Base-by-base conservation (phyloP, 2,329 filamentous ascomycete genomes). In the Colletotrichum noveboracense region DNA sequence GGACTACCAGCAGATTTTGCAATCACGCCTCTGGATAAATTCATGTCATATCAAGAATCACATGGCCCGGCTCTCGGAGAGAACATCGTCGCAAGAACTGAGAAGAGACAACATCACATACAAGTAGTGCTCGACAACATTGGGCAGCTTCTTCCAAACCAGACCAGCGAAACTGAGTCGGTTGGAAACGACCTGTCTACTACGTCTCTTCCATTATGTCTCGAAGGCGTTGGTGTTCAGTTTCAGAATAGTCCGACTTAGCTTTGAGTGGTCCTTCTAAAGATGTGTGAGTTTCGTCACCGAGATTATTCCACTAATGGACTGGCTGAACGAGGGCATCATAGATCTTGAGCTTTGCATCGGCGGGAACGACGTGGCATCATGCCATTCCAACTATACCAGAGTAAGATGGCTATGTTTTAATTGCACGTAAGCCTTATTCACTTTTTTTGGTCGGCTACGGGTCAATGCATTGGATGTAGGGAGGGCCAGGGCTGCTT, bases 241-340 rank as follows among this genome's bases (percentile, higher is more conserved):
- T 43, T 43, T n/a, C 18, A 43, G 9, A 1, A 43, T 43, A 18
- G 0, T n/a, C 3, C 38, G 0, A 43, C 18, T 0, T 43, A 43
- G 38, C 9, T 43, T n/a, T 4, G 18, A 43, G 5, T 18, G 4
- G 2, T 43, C 0, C 4, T n/a, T n/a, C 18, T 12, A 43, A 43
- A 9, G 18, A 43, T 3, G 38, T 43, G 38, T 43, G 0, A n/a
- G 38, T 2, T 43, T 43, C 18, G 38, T 43, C 18, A n/a, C 38
- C 18, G 1, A 43, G 38, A 12, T 4, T 2, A 43, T 12, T 0
- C 18, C 18, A 43, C 38, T n/a, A 9, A 43, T 43, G 18, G 38
- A n/a, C 38, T 4, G 38, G 12, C 38, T 43, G 38, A 43, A 43
- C 18, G 38, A n/a, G 38, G 18, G 10, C 38, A n/a, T 43, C 0